Conservation (phyloP, 2,329 filamentous ascomycete species). For the Aspergillus hortae region DNA sequence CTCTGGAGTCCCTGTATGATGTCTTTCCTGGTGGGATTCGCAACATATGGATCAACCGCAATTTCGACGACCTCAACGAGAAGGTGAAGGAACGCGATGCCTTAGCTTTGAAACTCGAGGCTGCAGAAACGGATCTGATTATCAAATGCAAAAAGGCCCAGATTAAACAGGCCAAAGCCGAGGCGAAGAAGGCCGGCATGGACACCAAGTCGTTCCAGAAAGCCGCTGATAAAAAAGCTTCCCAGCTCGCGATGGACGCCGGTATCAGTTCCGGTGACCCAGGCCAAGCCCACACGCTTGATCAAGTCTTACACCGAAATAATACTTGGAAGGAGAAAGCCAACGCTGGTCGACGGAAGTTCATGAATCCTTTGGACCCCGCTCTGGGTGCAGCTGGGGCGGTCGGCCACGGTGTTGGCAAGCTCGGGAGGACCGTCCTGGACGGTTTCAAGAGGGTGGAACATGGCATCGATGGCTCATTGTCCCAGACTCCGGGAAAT, state of each 20-base stretch:
- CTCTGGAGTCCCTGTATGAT: conserved; percentile 80
- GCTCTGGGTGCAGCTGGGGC: conserved; percentile 51
- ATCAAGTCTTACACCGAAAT: conserved; percentile 38
- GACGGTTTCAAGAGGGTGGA: conserved; percentile 41
- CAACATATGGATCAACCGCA: conserved; percentile 94
- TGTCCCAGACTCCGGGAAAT: conserved; percentile 34
- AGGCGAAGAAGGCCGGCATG: conserved; percentile 58
- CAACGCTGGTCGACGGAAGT: conserved; percentile 14
- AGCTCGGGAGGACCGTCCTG: conserved; percentile 44
- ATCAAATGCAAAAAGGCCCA: conserved; percentile 74
- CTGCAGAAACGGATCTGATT: conserved; percentile 80
- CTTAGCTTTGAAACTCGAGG: conserved; percentile 69
- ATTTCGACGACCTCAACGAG: conserved; percentile 76
- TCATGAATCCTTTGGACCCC: conserved; percentile 38
- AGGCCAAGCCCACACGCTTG: conserved; percentile 53
- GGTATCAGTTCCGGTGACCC: conserved; percentile 57
- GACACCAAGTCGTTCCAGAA: conserved; percentile 42
- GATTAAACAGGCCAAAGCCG: conserved; percentile 64
- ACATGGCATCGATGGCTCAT: conserved; percentile 31
- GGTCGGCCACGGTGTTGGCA: conserved; percentile 48
- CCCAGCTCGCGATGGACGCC: conserved; percentile 43
- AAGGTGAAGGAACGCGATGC: conserved; percentile 75
- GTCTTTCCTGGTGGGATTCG: conserved; percentile 93
- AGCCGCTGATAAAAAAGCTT: conserved; percentile 47
- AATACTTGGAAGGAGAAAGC: conserved; percentile 8